Base-by-base conservation (phyloP, 75 land plant genomes). In the Sequoiadendron giganteum region DNA sequence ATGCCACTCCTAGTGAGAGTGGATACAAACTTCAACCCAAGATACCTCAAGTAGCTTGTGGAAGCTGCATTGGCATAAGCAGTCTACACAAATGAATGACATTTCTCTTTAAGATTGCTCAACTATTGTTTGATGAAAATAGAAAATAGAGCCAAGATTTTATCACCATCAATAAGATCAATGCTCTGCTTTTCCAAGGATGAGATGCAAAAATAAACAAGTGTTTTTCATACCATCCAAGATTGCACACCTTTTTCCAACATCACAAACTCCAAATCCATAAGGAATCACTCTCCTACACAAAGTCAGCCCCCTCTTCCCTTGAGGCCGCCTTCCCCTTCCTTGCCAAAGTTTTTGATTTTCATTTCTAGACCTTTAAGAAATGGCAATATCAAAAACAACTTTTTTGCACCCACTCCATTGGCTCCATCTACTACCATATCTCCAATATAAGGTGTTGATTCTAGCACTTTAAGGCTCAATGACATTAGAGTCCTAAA, bases 61-160 rank as follows among this genome's bases (percentile, higher is more conserved):
- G 99, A 95, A 86, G 99, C 97, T 30, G 98, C 99, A 93, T 98
- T 98, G 25, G 99, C 99, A 90, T 98, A 98, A 38, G 99, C 99
- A 87, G 99, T 98, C 91, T 98, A 98, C 52, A 98, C 96, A 13
- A 92, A 92, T 32, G 86, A 86, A 81, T 88, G 52, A 16, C 34
- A 56, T 56, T 65, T 88, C 25, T 80, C 75, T 15, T 42, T 61
- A 13, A 96, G 90, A 19, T 90, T 79, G 39, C 73, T 78, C 40
- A 98, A 88, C 85, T 98, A 98, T 45, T 95, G 93, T 72, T 92
- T 90, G 85, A 98, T 90, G 87, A 93, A 98, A 36, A 94, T 30
- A 32, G 98, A 84, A 36, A 36, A 36, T 36, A 36, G 38, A 36
- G 38, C 38, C 38, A 36, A 36, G 38, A 36, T 36, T 36, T 98